Percentiles rank a stretch among this genome's conserved stretches.
Conservation (phyloP, 2,329 filamentous ascomycete genomes). For the Penicillium sumatraense region DNA sequence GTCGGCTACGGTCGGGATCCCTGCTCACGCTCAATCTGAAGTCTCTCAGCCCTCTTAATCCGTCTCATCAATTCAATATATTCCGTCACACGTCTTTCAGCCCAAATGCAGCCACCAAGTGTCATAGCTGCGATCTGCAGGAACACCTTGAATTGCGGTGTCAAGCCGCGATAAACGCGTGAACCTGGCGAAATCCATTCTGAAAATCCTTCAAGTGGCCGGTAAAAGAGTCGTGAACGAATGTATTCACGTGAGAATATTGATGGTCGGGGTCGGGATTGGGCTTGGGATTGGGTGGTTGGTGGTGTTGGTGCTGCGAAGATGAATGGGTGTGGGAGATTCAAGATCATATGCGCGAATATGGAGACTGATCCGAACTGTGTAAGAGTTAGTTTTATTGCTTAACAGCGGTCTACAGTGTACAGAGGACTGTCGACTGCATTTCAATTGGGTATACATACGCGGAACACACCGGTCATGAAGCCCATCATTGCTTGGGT, state of each 20-base stretch:
- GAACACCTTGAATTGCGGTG: conserved; percentile 56
- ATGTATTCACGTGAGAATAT: conserved; percentile 36
- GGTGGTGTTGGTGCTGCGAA: conserved; percentile 40
- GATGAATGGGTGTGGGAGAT: conserved; percentile 47
- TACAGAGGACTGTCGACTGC: too few relatives aligned
- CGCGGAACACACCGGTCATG: conserved; percentile 48
- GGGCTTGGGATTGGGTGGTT: conserved; percentile 23
- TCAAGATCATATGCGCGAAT: conserved; percentile 50
- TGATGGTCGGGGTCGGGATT: conserved; percentile 26
- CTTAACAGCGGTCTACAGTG: not conserved
- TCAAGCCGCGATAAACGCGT: conserved; percentile 52
- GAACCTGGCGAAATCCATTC: conserved; percentile 49
- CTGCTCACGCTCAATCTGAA: conserved; percentile 34
- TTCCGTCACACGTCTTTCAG: conserved; percentile 50
- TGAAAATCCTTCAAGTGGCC: conserved; percentile 54
- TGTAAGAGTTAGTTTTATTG: conserved; percentile 1
- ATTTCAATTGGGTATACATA: conserved; percentile 31
- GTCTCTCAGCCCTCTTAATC: conserved; percentile 46
- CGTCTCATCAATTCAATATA: conserved; percentile 50
- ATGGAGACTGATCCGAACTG: conserved; percentile 53
- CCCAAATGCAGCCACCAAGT: conserved; percentile 54
- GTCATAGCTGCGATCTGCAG: conserved; percentile 54
- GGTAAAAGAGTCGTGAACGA: conserved; percentile 40
- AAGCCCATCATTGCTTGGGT: conserved; percentile 48
- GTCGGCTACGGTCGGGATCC: conserved; percentile 13